Base-by-base conservation (phyloP, 768 basidiomycete species). In the Zangia roseola region DNA sequence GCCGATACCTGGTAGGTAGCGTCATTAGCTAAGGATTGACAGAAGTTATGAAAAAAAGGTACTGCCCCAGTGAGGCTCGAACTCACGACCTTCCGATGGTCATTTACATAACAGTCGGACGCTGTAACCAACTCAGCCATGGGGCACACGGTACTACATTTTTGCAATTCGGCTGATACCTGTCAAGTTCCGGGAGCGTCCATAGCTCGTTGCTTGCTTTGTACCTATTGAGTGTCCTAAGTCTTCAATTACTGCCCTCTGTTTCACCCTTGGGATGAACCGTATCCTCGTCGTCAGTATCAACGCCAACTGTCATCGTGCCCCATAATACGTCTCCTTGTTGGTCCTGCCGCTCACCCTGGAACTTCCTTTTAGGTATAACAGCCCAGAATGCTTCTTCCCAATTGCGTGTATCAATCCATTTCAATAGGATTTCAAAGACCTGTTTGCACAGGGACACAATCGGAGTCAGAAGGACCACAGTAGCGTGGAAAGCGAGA, bases 301-400 rank as follows among this genome's bases (percentile, higher is more conserved):
- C 30, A 5, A 24, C 19, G 20, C 10, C 30, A 35, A 3, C 14
- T 23, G 19, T 39, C 43, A 17, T 40, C 38, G 20, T 44, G 26
- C 14, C 48, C 33, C 6, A n/a, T 4, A 30, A 5, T 34, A 9
- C 9, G 33, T 45, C 53, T 34, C 55, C 58, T 19, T 42, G 45
- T 41, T 56, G 55, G n/a, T 41, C 47, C 31, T 44, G 57, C 8
- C 42, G 54, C 3, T 33, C 49, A 39, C 71, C 62, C 38, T 82
- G 77, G 57, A 95, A 92, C 69, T 99, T 99, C 45, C 97, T 78
- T 60, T 84, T 86, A 0, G 97, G 97, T 45, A 99, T 89, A 43
- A 95, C 90, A n/a, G 81, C 75, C 61, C 88, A 81, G 44, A 99
- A 79, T 0, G 97, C 91, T 47, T 81, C 68, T 62, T 88, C 83